Base-by-base conservation (phyloP, 2,329 filamentous ascomycete genomes). In the Ophiostoma sp. region DNA sequence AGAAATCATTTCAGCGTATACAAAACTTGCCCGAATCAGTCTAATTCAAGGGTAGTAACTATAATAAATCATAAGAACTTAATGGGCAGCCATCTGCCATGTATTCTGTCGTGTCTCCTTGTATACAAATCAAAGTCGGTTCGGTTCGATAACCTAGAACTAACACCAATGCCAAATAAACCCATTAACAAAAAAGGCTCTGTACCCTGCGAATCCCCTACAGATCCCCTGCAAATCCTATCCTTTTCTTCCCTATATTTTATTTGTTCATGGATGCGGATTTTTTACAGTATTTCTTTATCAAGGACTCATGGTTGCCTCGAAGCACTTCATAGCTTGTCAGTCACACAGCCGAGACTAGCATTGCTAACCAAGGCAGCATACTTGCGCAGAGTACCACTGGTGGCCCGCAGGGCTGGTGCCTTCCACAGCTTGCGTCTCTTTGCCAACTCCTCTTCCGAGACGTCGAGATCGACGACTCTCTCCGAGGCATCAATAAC, bases 401-500 rank as follows among this genome's bases (percentile, higher is more conserved):
- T 83, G 74, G 80, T 81, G 68, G 85, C 86, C 71, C 82, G 84
- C 69, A 84, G 79, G 70, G 83, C 77, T 2, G 89, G 89, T 41
- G 83, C 81, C 75, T 83, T 84, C 89, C 89, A 92, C 68, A 81
- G 81, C 73, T 82, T 80, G 72, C 81, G 80, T 69, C 89, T 81
- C 74, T 78, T 78, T 11, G 78, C 81, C 74, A 91, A 80, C 77
- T 92, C 90, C 68, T 84, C 83, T 36, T 90, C 84, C 14, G 85
- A 81, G 7, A 93, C 83, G 52, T 89, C 81, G 4, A 92, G 81
- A 85, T 92, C 77, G 65, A 87, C 84, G 83, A 85, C 83, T 62
- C 85, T 85, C 76, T 87, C 86, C 77, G 93, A 89, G 0, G 92
- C 90, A 74, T 96, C 91, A 70, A 96, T 96, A 65, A 88, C 86